phyloP scores from a whole-genome alignment of 345 rosid species.

The Aquilaria malaccensis region DNA sequence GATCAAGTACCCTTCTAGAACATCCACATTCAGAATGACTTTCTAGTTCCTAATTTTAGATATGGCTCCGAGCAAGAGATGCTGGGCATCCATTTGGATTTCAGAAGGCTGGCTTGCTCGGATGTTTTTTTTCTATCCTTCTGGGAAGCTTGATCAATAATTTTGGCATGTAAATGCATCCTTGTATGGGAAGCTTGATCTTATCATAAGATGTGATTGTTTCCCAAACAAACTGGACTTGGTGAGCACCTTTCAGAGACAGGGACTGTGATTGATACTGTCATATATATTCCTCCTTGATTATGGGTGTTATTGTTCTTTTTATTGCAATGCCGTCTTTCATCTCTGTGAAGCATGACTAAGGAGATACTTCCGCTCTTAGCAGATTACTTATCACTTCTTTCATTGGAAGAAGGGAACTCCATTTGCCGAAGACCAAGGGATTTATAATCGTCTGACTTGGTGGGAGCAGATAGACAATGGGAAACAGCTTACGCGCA shows the following conservation, averaged over 20 bases:
- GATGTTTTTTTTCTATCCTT: no score
- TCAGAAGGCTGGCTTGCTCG: no score
- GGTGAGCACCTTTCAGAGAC: background rate
- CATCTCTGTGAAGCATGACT: slow-evolving; percentile 5
- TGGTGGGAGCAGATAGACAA: slow-evolving; percentile 99
- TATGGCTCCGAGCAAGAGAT: no score
- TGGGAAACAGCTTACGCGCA: slow-evolving; percentile 93
- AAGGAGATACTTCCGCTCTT: slow-evolving; percentile 8
- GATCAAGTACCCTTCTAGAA: no score
- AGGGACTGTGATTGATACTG: background rate
- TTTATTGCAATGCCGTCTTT: slow-evolving; percentile 4
- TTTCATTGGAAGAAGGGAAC: slow-evolving; percentile 99
- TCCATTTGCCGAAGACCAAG: slow-evolving; percentile 94
- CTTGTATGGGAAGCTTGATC: no score
- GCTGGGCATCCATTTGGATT: no score
- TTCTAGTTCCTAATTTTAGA: no score
- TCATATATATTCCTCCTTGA: background rate
- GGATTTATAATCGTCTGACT: slow-evolving; percentile 88
- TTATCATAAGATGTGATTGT: no score
- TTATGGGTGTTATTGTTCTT: background rate
- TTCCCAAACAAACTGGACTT: no score
- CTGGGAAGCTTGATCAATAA: no score
- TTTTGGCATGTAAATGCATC: no score
- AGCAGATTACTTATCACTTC: slow-evolving; percentile 86
- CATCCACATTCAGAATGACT: no score